These are phyloP conservation scores for Suillus subaureus DNA, from an alignment of 768 basidiomycete species.

Conservation along the genomic window DNA sequence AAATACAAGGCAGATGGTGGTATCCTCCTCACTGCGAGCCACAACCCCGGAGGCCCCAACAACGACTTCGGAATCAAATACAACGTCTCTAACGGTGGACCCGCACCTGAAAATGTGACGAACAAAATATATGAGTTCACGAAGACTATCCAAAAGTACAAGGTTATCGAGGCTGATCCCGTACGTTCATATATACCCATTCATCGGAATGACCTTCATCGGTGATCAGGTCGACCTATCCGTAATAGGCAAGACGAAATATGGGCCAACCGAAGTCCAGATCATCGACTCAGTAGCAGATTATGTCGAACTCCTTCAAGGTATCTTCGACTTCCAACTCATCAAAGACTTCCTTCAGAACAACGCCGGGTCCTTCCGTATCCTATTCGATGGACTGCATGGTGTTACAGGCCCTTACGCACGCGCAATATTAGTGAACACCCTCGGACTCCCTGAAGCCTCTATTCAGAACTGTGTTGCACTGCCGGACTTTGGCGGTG, in stretches of 20 bases:
- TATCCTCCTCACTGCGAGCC: conserved; percentile 94
- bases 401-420: conserved; percentile 99
- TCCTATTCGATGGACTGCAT: conserved; percentile 94
- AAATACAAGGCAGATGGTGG: conserved; percentile 97
- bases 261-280: conserved; percentile 82
- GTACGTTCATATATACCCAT: conserved; percentile 47
- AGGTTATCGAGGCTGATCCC: conserved; percentile 73
- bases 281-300: conserved; percentile 95
- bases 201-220: conserved; percentile 6
- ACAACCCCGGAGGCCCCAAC: conserved; percentile 98
- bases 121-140: conserved; percentile 92
- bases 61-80: conserved; percentile 99
- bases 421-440: conserved; percentile 78
- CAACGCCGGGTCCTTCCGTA: conserved; percentile 69
- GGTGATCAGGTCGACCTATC: conserved; percentile 73
- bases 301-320: conserved; percentile 81
- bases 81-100: conserved; percentile 96
- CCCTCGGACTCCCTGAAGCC: conserved; percentile 76
- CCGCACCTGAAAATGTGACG: conserved; percentile 96
- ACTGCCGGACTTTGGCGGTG: conserved; percentile 94
- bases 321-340: conserved; percentile 92
- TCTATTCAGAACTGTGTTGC: conserved; percentile 92
- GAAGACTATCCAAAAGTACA: conserved; percentile 85
- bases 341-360: conserved; percentile 86
- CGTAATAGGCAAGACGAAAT: conserved; percentile 75